phyloP scores from a whole-genome alignment of 2,329 filamentous ascomycete species.

The Thermoascus crustaceus region DNA sequence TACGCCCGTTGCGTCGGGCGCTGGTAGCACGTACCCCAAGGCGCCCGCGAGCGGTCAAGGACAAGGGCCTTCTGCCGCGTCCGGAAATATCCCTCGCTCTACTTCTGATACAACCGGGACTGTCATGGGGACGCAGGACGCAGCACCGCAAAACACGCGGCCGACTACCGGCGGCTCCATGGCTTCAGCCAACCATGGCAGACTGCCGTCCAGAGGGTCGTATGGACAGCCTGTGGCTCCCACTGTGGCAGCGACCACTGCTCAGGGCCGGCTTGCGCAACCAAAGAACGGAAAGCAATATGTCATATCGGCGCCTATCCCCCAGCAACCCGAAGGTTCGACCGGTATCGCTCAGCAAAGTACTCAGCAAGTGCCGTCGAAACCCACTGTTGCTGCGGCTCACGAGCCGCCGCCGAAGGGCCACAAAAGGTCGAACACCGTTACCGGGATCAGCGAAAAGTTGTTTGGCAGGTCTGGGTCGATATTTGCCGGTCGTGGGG shows the following conservation, averaged over 20 bases:
- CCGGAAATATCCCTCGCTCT: constrained; percentile 46
- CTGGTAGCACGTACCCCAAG: constrained; percentile 9
- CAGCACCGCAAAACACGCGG: constrained; percentile 43
- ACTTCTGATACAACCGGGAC: constrained; percentile 52
- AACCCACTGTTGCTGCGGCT: constrained; percentile 54
- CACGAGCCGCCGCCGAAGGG: constrained; percentile 37
- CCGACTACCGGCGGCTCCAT: constrained; percentile 79
- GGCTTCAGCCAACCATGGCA: constrained; percentile 51
- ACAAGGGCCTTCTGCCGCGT: constrained; percentile 38
- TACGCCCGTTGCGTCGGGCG: constrained; percentile 5
- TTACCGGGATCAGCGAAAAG: constrained; percentile 74
- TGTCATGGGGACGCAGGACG: constrained; percentile 39
- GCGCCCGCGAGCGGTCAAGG: constrained; percentile 13
- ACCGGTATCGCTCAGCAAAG: constrained; percentile 53
- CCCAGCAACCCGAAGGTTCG: constrained; percentile 46
- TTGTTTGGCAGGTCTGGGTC: constrained; percentile 77
- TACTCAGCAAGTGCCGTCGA: constrained; percentile 47
- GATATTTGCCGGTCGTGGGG: constrained; percentile 57
- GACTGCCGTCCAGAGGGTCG: constrained; percentile 66
- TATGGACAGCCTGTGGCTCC: constrained; percentile 87
- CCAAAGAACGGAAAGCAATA: constrained; percentile 60
- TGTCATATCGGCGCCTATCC: constrained; percentile 60
- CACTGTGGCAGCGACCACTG: constrained; percentile 79
- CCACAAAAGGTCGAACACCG: constrained; percentile 66
- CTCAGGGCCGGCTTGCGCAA: constrained; percentile 81